Conservation (phyloP, 345 rosid species). For the Theobroma cacao region DNA sequence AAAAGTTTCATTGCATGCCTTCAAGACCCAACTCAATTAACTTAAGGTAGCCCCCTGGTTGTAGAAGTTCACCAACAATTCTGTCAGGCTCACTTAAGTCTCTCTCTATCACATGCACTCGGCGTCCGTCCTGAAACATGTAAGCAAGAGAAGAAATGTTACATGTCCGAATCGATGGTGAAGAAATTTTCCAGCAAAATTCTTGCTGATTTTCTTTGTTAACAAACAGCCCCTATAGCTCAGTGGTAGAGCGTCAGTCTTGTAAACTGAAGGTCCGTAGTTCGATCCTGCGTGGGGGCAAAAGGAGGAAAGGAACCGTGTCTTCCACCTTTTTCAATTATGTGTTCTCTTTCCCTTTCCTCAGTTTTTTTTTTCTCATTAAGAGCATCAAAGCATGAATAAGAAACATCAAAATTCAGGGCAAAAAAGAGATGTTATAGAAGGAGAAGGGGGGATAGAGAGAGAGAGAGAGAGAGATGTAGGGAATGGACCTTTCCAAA, state of each 20-base stretch:
- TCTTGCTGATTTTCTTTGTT: no score
- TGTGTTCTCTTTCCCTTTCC: no score
- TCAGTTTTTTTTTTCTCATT: no score
- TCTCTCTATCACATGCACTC: conserved; percentile 58
- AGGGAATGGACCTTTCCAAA: conserved; percentile 43
- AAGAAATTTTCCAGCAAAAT: no score
- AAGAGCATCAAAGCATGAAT: background rate
- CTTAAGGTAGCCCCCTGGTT: conserved; percentile 64
- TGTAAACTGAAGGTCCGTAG: conserved; percentile 81
- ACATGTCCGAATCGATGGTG: no score
- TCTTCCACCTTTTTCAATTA: no score
- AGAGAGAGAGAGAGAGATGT: background rate
- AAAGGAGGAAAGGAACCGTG: no score
- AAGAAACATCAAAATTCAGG: background rate
- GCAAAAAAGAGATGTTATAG: background rate
- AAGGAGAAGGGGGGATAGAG: conserved; percentile 1
- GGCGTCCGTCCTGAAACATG: conserved; percentile 46
- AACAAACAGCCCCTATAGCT: conserved; percentile 43
- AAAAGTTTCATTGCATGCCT: conserved; percentile 30
- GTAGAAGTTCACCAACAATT: conserved; percentile 63
- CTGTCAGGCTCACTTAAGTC: conserved; percentile 51
- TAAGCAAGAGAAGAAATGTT: no score
- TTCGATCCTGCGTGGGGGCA: no score
- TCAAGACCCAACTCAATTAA: conserved; percentile 49
- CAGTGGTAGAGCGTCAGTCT: conserved; percentile 86